phyloP scores from a whole-genome alignment of 768 basidiomycete genomes.

The Tulasnella sp. region DNA sequence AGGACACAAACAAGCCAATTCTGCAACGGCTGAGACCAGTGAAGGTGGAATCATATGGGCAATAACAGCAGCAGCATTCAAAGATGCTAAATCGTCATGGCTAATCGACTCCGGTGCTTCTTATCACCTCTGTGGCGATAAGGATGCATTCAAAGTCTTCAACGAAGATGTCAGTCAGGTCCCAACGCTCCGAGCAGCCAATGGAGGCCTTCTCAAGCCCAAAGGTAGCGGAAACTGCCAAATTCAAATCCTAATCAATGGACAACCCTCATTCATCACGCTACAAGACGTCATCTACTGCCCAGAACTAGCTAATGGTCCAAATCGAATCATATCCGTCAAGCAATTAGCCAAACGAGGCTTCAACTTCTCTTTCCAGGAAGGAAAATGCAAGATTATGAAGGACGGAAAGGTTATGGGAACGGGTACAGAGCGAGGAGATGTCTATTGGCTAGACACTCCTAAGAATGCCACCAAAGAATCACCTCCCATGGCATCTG shows the following conservation, averaged over 20 bases:
- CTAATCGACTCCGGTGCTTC: conserved; percentile 5
- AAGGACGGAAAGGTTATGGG: background rate
- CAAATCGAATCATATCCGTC: conserved; percentile 11
- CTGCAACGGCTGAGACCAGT: no score
- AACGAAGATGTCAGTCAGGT: background rate
- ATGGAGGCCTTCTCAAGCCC: background rate
- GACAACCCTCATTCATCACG: background rate
- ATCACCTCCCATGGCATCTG: background rate
- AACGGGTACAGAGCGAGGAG: background rate
- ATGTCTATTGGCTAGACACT: background rate
- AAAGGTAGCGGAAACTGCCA: conserved; percentile 1
- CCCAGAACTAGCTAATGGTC: conserved; percentile 9
- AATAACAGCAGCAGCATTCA: no score
- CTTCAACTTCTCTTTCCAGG: background rate
- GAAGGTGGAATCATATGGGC: no score
- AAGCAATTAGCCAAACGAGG: background rate
- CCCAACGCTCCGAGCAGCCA: background rate
- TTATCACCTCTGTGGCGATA: background rate
- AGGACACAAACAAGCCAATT: no score
- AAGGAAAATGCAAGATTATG: background rate
- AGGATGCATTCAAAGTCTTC: background rate
- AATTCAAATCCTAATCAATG: background rate
- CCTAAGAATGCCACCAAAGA: background rate
- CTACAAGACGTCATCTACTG: conserved; percentile 11
- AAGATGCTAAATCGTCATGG: no score